A percentile compares a stretch with the other conserved stretches of the same genome.
These are phyloP conservation scores for Helicocarpus griseus DNA, from an alignment of 2,329 filamentous ascomycete species.

Conservation along the genomic window DNA sequence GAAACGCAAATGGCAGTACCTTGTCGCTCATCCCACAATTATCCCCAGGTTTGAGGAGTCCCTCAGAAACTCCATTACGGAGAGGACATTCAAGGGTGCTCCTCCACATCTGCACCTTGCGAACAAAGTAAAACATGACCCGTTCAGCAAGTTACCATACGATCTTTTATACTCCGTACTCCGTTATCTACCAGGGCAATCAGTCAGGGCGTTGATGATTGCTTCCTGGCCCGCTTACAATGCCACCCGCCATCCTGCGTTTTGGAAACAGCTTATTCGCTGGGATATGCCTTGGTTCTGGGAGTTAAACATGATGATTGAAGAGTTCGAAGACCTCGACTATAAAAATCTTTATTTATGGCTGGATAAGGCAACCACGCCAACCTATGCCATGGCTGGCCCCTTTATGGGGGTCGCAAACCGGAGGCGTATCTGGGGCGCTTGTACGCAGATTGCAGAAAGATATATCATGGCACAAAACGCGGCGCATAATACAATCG, in stretches of 20 bases:
- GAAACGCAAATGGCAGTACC: background rate
- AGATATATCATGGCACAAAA: conserved; percentile 1
- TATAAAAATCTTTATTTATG: conserved; percentile 13
- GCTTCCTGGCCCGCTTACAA: conserved; percentile 3
- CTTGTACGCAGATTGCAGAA: conserved; percentile 6
- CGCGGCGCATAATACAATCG: background rate
- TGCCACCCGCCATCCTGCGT: background rate
- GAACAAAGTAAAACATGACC: conserved; percentile 1
- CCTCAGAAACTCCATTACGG: background rate
- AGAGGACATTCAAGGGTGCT: background rate
- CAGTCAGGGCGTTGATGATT: background rate
- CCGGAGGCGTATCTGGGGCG: conserved; percentile 22
- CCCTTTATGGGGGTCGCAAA: conserved; percentile 23
- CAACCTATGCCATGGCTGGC: conserved; percentile 14
- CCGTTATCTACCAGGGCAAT: conserved; percentile 3
- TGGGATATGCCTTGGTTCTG: conserved; percentile 8
- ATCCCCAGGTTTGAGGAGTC: background rate
- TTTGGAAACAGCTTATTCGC: conserved; percentile 6
- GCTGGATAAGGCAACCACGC: conserved; percentile 14
- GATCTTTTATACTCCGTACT: conserved; percentile 2
- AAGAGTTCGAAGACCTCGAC: background rate
- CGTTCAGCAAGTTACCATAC: conserved; percentile 1
- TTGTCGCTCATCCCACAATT: background rate
- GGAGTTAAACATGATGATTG: conserved; percentile 2
- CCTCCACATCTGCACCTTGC: background rate